phyloP scores from a whole-genome alignment of 1,139 yeast species.

The Scheffersomyces titani region DNA sequence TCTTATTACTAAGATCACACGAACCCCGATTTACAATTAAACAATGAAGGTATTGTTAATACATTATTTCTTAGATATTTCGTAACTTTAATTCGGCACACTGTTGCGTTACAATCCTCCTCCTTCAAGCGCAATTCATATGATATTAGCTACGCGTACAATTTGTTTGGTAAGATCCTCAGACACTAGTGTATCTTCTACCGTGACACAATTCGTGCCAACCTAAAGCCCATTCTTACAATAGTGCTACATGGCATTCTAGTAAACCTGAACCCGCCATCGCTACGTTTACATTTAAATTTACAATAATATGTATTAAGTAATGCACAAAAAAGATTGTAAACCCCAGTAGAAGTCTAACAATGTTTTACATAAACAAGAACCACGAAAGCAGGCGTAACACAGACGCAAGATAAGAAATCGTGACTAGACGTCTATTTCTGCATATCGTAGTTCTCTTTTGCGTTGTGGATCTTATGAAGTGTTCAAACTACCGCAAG shows the following conservation, averaged over 20 bases:
- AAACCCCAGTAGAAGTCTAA: neutral
- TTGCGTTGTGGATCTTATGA: neutral
- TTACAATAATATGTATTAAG: constrained; percentile 7
- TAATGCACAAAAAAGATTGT: constrained; percentile 10
- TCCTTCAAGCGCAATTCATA: no score
- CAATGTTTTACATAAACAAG: constrained; percentile 21
- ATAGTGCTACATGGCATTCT: neutral
- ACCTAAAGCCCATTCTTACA: no score
- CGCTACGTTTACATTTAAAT: neutral
- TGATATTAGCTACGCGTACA: no score
- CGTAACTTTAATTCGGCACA: no score
- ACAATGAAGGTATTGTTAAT: no score
- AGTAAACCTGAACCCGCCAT: no score
- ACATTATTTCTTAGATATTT: no score
- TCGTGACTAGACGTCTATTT: neutral
- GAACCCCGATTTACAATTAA: neutral
- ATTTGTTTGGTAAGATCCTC: no score
- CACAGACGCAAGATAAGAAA: constrained; percentile 33
- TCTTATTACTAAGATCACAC: neutral
- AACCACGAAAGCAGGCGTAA: constrained; percentile 99
- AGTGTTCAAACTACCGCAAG: neutral
- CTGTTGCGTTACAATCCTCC: no score
- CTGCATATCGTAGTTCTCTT: neutral
- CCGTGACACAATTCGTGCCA: no score
- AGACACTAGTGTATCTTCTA: no score